These are phyloP conservation scores for Trichoderma koningiopsis DNA, from an alignment of 2,329 filamentous ascomycete genomes.

Conservation along the genomic window DNA sequence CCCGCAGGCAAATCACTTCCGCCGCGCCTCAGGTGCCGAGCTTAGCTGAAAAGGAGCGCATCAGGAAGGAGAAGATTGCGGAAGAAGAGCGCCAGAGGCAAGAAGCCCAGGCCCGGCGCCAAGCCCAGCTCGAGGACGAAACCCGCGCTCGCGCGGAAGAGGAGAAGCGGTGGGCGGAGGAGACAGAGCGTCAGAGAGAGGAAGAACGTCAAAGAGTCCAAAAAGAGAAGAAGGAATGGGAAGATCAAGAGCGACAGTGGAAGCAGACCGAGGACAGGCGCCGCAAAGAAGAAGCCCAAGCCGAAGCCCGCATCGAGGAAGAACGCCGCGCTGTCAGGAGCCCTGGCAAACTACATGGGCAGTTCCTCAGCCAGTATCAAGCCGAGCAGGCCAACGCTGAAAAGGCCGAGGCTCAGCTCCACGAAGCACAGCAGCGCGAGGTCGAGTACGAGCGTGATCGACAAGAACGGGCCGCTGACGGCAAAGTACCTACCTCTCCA, in stretches of 20 bases:
- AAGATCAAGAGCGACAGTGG: constrained; percentile 77
- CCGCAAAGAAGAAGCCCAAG: constrained; percentile 71
- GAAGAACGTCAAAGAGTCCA: constrained; percentile 63
- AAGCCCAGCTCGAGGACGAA: constrained; percentile 55
- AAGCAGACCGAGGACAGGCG: constrained; percentile 73
- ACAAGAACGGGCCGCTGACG: constrained; percentile 51
- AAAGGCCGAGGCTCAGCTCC: constrained; percentile 56
- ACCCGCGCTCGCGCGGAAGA: constrained; percentile 63
- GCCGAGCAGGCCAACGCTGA: constrained; percentile 57
- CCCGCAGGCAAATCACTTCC: constrained; percentile 87
- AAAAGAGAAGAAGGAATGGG: constrained; percentile 72
- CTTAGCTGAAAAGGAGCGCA: constrained; percentile 80
- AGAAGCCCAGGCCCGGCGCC: constrained; percentile 55
- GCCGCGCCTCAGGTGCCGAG: constrained; percentile 77
- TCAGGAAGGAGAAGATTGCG: constrained; percentile 56
- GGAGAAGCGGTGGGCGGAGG: constrained; percentile 67
- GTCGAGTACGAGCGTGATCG: constrained; percentile 63
- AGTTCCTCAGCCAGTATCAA: constrained; percentile 86
- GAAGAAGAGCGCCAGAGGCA: constrained; percentile 62
- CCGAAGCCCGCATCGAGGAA: constrained; percentile 65
- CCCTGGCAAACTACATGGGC: constrained; percentile 73
- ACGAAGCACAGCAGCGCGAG: constrained; percentile 67
- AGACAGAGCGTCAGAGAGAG: constrained; percentile 61
- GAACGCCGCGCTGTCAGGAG: constrained; percentile 66
- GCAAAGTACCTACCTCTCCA: constrained; percentile 35